Percentiles rank a stretch among this genome's conserved stretches.
Evolutionary conservation across 73 alveolate species (phyloP).

Genomic region (Tetrahymena borealis): DNA sequence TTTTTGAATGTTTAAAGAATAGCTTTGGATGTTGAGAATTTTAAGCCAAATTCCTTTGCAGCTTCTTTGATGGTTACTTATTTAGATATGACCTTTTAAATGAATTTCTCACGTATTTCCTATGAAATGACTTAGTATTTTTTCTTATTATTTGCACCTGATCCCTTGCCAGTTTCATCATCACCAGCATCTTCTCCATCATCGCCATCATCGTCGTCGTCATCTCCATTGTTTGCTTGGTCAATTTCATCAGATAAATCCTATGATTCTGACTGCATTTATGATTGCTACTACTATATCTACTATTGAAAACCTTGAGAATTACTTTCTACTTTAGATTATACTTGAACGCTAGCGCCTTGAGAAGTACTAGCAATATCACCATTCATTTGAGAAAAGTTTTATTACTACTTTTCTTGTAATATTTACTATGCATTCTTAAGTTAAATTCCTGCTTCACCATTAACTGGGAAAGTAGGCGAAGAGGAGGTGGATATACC

Average conservation of each 20-base stretch:
- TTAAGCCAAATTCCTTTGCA: conserved; percentile 36
- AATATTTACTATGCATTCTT: not conserved
- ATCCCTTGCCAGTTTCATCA: not conserved
- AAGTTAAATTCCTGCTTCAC: not conserved
- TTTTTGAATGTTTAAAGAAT: conserved; percentile 32
- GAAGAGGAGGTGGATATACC: not conserved
- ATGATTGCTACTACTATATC: not conserved
- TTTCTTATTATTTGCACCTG: conserved; percentile 2
- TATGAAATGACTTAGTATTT: conserved; percentile 31
- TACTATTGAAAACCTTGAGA: no score
- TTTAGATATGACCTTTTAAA: conserved; percentile 15
- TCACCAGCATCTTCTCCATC: not conserved
- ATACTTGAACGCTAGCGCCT: not conserved
- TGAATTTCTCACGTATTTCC: conserved; percentile 24
- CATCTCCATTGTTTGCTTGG: not conserved
- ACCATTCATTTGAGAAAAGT: no score
- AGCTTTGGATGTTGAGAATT: conserved; percentile 43
- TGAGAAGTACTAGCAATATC: not conserved
- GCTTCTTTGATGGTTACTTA: conserved; percentile 36
- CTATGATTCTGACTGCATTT: not conserved
- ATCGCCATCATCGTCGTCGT: not conserved
- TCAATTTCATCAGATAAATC: not conserved
- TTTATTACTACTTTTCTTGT: not conserved
- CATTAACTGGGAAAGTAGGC: not conserved
- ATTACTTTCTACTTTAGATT: not conserved